Base-by-base conservation (phyloP, 345 rosid species). In the Raphanus raphanistrum region DNA sequence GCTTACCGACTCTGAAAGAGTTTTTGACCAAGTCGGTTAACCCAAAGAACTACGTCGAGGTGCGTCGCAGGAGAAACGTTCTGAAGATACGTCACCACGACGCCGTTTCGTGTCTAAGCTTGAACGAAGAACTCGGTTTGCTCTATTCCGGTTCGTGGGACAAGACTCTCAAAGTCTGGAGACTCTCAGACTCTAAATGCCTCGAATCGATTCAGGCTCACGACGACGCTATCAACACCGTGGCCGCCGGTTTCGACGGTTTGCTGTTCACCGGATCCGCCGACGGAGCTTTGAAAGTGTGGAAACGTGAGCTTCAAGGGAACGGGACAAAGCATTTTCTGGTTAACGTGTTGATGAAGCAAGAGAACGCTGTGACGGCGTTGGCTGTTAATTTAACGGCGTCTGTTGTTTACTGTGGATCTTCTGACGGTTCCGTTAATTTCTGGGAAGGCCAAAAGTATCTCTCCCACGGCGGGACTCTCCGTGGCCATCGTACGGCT, bases 341-440 rank as follows among this genome's bases (percentile, higher is more conserved):
- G 70, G 88, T 88, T 2, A 90, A 85, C 79, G 77, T 86, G 68
- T 77, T 95, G 85, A 45, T 90, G 75, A 80, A 84, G 52, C 92
- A 88, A 54, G 97, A 90, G 36, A 83, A 77, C 73, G 97, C 99
- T 4, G 90, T 92, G 8, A 95, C 97, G 26, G 85, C 99, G 6
- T 66, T 95, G 33, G 87, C 96, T 4, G 90, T 90, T 29, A 83
- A 68, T 76, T 68, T 72, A 28, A 82, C 85, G 28, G 81, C 88
- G 0, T 76, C 85, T 0, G 82, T 88, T 52, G 32, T 92, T 50
- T 92, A 92, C 84, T 87, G 91, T 13, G 98, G 97, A 5, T 73
- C 94, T 2, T 89, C 94, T 0, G 91, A 88, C 26, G 94, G 97
- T 3, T 45, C 80, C 45, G 92, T 89, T 2, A 86, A 88, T 48